Evolutionary conservation across 495 filamentous ascomycete species (phyloP), one percentile per base, ranked within the genome.

Genomic region (Penicillium cinerascens): DNA sequence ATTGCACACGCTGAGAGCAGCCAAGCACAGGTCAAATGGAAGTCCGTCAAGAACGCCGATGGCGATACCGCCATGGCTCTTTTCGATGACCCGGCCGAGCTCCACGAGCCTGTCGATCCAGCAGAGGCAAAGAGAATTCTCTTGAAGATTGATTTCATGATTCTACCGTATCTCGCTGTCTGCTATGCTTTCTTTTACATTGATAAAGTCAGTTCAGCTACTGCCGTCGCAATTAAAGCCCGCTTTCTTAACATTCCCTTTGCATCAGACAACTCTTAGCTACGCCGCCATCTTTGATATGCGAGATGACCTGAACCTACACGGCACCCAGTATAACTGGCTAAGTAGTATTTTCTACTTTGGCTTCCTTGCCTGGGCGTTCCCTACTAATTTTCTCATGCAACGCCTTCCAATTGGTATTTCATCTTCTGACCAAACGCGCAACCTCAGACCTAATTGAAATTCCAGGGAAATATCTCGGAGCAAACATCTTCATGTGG

Each of bases 141-240:
- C 20, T 70, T 75, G 65, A 84, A 80, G 59, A 82, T 83, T 47
- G 80, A 82, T 55, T 70, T 74, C 8, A 75, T 77, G 72, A 74
- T 76, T 21, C 21, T 77, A 22, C 74, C 74, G 2, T 73, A 75
- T 58, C 58, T 85, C 18, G 78, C 75, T 4, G 74, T 84, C 35
- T 84, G 78, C 48, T 84, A 83, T 64, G 74, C 74, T 0, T 85
- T 84, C 59, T 82, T 82, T 49, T 83, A 81, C 46, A 81, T 83
- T 55, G 80, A 82, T 44, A 81, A 82, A 63, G 72, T 67, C 41
- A 9, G 44, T 52, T 68, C 52, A 64, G 51, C 23, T 4, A 7
- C 9, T 5, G 1, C 6, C 1, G 11, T 11, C 11, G 29, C 8
- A 10, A 15, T 11, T 10, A 15, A 33, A 33, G 29, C 29, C 0